Base-by-base conservation (phyloP, 2,329 filamentous ascomycete genomes). In the Aspergillus chevalieri region DNA sequence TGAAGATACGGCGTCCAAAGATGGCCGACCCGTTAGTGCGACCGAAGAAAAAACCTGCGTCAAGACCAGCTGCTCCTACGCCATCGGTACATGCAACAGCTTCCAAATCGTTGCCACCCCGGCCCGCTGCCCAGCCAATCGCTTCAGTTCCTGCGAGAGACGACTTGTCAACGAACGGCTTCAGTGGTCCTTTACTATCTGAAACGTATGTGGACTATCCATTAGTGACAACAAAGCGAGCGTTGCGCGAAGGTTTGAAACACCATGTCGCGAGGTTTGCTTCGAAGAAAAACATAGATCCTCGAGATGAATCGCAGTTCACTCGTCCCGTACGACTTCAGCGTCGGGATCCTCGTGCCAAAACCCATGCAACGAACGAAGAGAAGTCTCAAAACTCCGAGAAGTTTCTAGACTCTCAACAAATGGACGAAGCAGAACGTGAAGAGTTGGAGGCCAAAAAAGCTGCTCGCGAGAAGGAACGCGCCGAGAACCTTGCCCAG, bases 221-320 rank as follows among this genome's bases (percentile, higher is more conserved):
- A 12, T 78, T 97, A 15, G 82, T 89, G 56, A 88, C 90, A 6
- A 94, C 89, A 6, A 95, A 94, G 70, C 84, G 85, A 61, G 83
- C 85, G 8, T 70, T 95, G 45, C 78, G 88, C 49, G 86, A 93
- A 58, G 87, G 86, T 5, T 74, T 95, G 51, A 86, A 92, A 44
- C 84, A 90, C 62, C 93, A 98, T 65, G 81, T 95, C 54, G 91
- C 95, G 77, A 85, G 88, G 58, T 84, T 98, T 49, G 78, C 86
- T 54, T 75, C 79, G 46, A 83, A 83, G 60, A 77, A 76, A 55
- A 73, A 64, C n/a, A 72, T 82, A 53, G 85, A 86, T 58, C 79
- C 83, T 28, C 77, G 89, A 52, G 85, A 97, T 62, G 84, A 92
- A 57, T 76, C 84, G 5, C 84, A 94, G 46, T 98, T 97, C 65